Conservation (phyloP, 2,329 filamentous ascomycete genomes). For the Scedosporium aurantiacum region DNA sequence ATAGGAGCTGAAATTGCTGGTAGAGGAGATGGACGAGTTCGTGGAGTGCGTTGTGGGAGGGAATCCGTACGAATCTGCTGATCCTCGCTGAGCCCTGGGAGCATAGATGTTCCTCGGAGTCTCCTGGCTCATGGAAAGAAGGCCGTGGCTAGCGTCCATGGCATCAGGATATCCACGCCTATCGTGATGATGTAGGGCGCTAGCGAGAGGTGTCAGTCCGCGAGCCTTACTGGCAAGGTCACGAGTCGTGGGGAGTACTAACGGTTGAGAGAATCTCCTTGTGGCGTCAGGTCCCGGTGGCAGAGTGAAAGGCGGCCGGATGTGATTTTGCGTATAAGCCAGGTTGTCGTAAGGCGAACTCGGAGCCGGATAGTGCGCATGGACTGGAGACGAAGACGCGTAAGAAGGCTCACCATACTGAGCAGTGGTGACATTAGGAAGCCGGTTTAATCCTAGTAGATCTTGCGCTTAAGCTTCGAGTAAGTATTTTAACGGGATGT, state of each 20-base stretch:
- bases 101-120: conserved; percentile 86
- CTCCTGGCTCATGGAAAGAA: conserved; percentile 93
- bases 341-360: conserved; percentile 64
- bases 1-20: conserved; percentile 69
- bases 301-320: conserved; percentile 48
- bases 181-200: conserved; percentile 42
- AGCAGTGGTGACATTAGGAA: conserved; percentile 46
- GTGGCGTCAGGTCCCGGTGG: conserved; percentile 42
- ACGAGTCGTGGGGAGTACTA: conserved; percentile 33
- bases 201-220: conserved; percentile 24
- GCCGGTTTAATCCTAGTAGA: conserved; percentile 57
- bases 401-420: conserved; percentile 62
- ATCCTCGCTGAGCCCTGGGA: conserved; percentile 53
- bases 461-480: conserved; percentile 60
- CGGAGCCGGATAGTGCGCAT: conserved; percentile 53
- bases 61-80: conserved; percentile 83
- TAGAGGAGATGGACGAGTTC: conserved; percentile 82
- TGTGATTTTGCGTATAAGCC: conserved; percentile 59
- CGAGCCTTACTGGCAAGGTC: neutral
- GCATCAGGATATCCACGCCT: conserved; percentile 73
- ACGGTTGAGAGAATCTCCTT: conserved; percentile 76
- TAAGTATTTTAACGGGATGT: conserved; percentile 53
- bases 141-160: conserved; percentile 84
- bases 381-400: conserved; percentile 55
- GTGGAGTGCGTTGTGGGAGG: conserved; percentile 73